Evolutionary conservation across 2,329 filamentous ascomycete species (phyloP), one percentile per base, ranked within the genome.

Genomic region (Pseudomassariella vexata): DNA sequence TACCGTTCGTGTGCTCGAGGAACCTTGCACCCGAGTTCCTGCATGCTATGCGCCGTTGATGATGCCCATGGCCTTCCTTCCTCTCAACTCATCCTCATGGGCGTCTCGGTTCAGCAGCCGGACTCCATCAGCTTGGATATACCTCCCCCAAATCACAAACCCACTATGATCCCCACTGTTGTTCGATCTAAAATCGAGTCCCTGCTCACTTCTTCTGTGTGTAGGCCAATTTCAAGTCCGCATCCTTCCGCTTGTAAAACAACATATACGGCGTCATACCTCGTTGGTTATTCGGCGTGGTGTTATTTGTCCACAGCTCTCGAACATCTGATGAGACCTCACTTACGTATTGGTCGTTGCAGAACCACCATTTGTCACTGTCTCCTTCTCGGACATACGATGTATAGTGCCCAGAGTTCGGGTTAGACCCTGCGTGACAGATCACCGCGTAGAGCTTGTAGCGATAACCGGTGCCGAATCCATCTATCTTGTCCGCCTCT

Each of bases 361-460:
- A 71, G 37, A 56, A 47, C 38, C 63, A 60, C 73, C 73, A 77
- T 15, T 54, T 56, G 20, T 57, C 57, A 5, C 56, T 57, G 36
- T 66, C 56, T 22, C 57, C 52, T 10, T 82, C 76, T 26, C 74
- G 73, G 39, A 84, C 74, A 36, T 83, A 78, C 4, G 79, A 73
- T 32, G 82, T 80, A 55, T 95, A 95, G 58, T 95, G 89, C 0
- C 89, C 89, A 30, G 74, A 76, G 22, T 76, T 73, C 32, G 84
- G 66, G 1, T 70, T 77, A 1, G 63, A 62, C 15, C 89, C 89
- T 4, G 75, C 59, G 55, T 95, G 89, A 40, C 84, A 70, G 33
- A 94, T 76, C 6, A 95, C 82, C 3, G 81, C 90, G 53, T 94
- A 95, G 32, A 85, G 81, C 50, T 94, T 82, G 56, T 95, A 98